A percentile compares a stretch with the other conserved stretches of the same genome.
Conservation (phyloP, 2,329 filamentous ascomycete genomes). For the Penicillium polonicum region DNA sequence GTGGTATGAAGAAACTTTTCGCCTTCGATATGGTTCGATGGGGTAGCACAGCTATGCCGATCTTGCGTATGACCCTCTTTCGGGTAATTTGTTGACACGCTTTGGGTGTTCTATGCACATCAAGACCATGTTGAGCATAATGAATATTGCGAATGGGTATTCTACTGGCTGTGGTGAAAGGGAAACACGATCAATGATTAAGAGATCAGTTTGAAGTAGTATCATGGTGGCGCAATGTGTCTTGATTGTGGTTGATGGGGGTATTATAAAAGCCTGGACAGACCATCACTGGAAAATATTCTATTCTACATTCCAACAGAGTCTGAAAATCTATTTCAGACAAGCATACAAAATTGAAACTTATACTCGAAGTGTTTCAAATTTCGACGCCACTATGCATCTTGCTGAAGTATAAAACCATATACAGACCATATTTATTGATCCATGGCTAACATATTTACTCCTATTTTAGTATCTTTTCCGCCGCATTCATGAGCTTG, state of each 20-base stretch:
- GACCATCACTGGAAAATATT: not conserved
- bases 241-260: not conserved
- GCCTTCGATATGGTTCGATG: not conserved
- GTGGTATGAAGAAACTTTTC: not conserved
- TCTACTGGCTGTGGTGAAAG: not conserved
- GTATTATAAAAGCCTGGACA: not conserved
- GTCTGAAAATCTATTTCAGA: no score
- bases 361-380: not conserved
- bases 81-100: not conserved
- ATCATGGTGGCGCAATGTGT: not conserved
- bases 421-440: not conserved
- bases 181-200: no score
- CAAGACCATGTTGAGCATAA: not conserved
- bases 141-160: not conserved
- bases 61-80: not conserved
- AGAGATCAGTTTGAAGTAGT: not conserved
- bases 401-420: not conserved
- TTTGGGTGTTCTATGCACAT: no score
- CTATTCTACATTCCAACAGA: no score
- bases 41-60: not conserved
- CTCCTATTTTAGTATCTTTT: not conserved
- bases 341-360: not conserved
- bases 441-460: not conserved
- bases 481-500: constrained; percentile 3
- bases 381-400: not conserved